Evolutionary conservation across 805 yeast species (phyloP), one percentile per base, ranked within the genome.

Genomic region (Teunomyces funiuensis): DNA sequence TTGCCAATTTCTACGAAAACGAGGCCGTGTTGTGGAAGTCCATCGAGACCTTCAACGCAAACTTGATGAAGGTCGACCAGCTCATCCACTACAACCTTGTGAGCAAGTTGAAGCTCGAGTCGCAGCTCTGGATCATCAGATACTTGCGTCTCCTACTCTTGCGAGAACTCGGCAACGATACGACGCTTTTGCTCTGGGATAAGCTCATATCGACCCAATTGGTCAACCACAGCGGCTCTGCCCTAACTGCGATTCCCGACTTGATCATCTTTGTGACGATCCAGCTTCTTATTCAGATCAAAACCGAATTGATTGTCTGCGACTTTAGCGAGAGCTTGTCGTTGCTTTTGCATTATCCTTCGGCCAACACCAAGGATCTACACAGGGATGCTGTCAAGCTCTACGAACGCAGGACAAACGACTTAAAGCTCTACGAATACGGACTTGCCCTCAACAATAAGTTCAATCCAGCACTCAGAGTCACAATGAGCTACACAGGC

Each of bases 91-190:
- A 74, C 47, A 65, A 65, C 43, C 52, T 76, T 28, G 55, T 67
- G 11, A 69, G 66, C 37, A 71, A 69, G 46, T 60, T 75, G 28
- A 63, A 66, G 43, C 55, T 76, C 5, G 82, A 76, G 44, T 66
- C 78, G 2, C 76, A 76, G 39, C 63, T 78, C 31, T 78, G 82
- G 82, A 61, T 76, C 18, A 72, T 78, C n/a, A 52, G 83, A 33
- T 78, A 72, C 55, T 66, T 73, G 20, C 55, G 82, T 18, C 57
- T 78, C 26, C 45, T 77, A 3, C 57, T 76, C 13, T 58, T 71
- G 5, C 56, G 83, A 39, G 83, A 78, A 47, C 53, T 78, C 20
- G 80, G 78, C 1, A 47, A 58, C 38, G 60, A 66, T 19, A 51
- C 57, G 14, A 56, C 71, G 0, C 57, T 69, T 16, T 50, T 59